Conservation (phyloP, 1,284 basidiomycete genomes). For the Omphalotus olearius region DNA sequence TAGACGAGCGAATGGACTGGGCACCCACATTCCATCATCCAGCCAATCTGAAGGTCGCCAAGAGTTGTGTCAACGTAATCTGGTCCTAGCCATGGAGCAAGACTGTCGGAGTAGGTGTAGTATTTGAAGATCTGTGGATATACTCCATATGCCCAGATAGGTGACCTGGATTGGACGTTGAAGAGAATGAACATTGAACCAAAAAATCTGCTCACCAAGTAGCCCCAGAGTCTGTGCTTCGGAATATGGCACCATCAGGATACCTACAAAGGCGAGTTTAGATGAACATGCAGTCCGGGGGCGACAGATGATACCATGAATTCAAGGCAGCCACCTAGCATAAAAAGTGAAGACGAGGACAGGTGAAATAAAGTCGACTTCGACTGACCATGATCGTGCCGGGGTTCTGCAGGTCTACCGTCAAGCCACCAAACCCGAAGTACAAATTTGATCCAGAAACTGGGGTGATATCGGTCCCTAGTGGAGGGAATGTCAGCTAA, state of each 20-base stretch:
- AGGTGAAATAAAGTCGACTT: too few relatives aligned
- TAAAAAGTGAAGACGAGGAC: too few relatives aligned
- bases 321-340: conserved; percentile 45
- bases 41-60: conserved; percentile 26
- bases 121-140: conserved; percentile 32
- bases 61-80: conserved; percentile 27
- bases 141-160: background rate
- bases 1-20: background rate
- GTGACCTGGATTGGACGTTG: too few relatives aligned
- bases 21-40: conserved; percentile 30
- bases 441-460: conserved; percentile 24
- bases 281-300: background rate
- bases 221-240: conserved; percentile 47
- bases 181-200: background rate
- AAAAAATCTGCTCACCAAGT: conserved; percentile 29
- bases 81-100: conserved; percentile 40
- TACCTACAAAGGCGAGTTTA: conserved; percentile 48
- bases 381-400: conserved; percentile 60
- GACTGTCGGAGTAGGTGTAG: conserved; percentile 38
- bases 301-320: conserved; percentile 24
- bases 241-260: conserved; percentile 66
- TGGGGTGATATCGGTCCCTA: conserved; percentile 53
- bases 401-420: conserved; percentile 54
- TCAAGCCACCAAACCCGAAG: conserved; percentile 48
- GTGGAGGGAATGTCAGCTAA: background rate